Evolutionary conservation across 768 basidiomycete species (phyloP).

Genomic region (Podaxis pistillaris): DNA sequence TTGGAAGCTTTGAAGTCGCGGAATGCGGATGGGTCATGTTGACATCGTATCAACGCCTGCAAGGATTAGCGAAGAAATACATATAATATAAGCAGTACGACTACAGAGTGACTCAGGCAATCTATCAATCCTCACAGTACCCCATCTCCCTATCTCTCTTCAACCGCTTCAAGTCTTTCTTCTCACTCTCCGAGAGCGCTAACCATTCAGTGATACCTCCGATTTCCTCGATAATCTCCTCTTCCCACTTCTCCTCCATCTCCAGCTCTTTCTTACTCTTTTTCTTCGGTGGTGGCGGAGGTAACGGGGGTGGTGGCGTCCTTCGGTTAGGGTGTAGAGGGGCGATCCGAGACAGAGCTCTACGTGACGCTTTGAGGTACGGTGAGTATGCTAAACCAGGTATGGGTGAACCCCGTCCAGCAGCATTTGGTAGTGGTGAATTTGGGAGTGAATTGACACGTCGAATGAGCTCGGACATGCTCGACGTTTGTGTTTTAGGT

Average conservation of each 20-base stretch:
- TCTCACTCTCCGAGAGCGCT: slow-evolving; percentile 44
- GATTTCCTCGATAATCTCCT: slow-evolving; percentile 70
- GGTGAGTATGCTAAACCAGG: slow-evolving; percentile 52
- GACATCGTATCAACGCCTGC: background rate
- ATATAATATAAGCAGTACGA: background rate
- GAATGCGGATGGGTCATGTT: background rate
- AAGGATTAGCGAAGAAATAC: background rate
- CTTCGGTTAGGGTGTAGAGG: slow-evolving; percentile 74
- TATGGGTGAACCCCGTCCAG: slow-evolving; percentile 7
- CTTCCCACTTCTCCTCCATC: slow-evolving; percentile 77
- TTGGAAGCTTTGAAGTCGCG: background rate
- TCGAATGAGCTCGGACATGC: slow-evolving; percentile 76
- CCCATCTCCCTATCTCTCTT: slow-evolving; percentile 67
- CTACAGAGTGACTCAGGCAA: background rate
- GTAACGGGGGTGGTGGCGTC: slow-evolving; percentile 71
- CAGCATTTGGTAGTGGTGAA: slow-evolving; percentile 47
- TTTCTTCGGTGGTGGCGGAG: slow-evolving; percentile 67
- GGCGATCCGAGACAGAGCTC: slow-evolving; percentile 64
- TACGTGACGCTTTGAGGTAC: slow-evolving; percentile 61
- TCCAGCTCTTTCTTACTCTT: slow-evolving; percentile 80
- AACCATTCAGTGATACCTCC: slow-evolving; percentile 66
- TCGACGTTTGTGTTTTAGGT: slow-evolving; percentile 48
- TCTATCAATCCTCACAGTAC: slow-evolving; percentile 48
- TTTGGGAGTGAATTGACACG: slow-evolving; percentile 66
- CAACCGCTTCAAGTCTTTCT: slow-evolving; percentile 52